Evolutionary conservation across 768 basidiomycete genomes (phyloP), one percentile per base, ranked within the genome.

Genomic region (Guyanaporus albipodus): DNA sequence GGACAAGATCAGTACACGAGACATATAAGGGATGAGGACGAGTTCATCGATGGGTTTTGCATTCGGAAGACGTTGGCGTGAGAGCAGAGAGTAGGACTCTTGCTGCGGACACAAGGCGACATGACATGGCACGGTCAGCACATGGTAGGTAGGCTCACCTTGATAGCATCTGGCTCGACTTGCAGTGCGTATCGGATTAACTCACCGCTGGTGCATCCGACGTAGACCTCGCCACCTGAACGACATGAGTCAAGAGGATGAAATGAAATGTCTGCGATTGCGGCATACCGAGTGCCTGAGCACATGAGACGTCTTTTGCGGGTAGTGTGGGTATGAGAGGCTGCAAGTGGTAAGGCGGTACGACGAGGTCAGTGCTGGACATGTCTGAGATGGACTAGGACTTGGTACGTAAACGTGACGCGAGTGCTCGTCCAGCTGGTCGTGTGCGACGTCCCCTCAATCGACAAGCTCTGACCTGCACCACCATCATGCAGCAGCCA

Each of bases 151-250:
- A 33, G 40, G 61, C 73, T 46, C 50, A 79, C 80, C 57, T 73
- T 70, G 55, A 67, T 71, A 19, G 75, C 66, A 50, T 75, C 72
- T 1, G 52, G 41, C 54, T 79, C 80, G 3, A 73, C 75, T 55
- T 85, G 84, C 18, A 89, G 71, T 2, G 84, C 75, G 61, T 86
- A 94, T 34, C 91, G 83, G 28, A 92, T 68, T 8, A 96, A 73
- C 54, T 90, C 81, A 18, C 93, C 91, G 49, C 92, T 90, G 18
- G 83, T 80, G 50, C 86, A 87, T 11, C 91, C 93, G 11, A 91
- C 77, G 54, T 92, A 94, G 21, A 95, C 78, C 58, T 96, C 92
- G 33, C 83, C 82, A 26, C 84, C 89, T 90, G 42, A 15, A 31
- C 19, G n/a, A 17, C 17, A 41, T 42, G 45, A 46, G 48, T 51